Evolutionary conservation across 106 monocot genomes (phyloP).

Genomic region (Agapanthus africanus): DNA sequence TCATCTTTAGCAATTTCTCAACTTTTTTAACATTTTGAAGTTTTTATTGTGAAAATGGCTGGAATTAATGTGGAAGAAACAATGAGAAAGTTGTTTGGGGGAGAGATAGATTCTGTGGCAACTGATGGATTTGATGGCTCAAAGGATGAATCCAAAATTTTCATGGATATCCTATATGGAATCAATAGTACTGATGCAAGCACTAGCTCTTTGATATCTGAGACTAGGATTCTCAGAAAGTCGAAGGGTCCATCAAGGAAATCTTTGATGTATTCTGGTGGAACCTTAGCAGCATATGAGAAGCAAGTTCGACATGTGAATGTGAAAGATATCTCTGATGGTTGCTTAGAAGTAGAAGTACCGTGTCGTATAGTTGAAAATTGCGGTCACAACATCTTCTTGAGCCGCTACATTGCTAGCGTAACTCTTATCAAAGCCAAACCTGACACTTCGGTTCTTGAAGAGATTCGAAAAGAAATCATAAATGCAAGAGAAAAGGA

Average conservation of each 20-base stretch:
- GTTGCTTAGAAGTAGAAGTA: neutral
- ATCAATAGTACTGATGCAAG: neutral
- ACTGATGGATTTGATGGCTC: conserved; percentile 33
- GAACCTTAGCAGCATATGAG: too few relatives aligned
- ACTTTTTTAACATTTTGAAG: neutral
- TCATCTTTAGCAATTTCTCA: neutral
- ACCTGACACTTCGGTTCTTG: conserved; percentile 3
- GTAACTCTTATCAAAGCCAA: neutral
- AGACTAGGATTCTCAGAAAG: neutral
- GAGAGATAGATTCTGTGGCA: conserved; percentile 16
- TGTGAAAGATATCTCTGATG: neutral
- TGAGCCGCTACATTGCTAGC: conserved; percentile 17
- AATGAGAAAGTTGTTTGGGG: conserved; percentile 39
- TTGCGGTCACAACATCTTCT: conserved; percentile 24
- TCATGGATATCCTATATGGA: conserved; percentile 35
- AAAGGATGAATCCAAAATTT: conserved; percentile 42
- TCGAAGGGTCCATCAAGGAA: neutral
- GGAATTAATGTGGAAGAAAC: conserved; percentile 20
- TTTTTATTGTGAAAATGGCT: conserved; percentile 9
- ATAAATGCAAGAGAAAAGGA: neutral
- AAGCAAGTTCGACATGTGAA: neutral
- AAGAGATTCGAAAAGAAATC: conserved; percentile 10
- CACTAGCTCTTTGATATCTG: neutral
- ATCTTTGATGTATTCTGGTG: neutral
- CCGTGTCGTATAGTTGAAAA: conserved; percentile 54